Percentiles rank a stretch among this genome's conserved stretches.
These are phyloP conservation scores for Leccinum subspadiceum DNA, from an alignment of 1,284 basidiomycete genomes.

Conservation along the genomic window DNA sequence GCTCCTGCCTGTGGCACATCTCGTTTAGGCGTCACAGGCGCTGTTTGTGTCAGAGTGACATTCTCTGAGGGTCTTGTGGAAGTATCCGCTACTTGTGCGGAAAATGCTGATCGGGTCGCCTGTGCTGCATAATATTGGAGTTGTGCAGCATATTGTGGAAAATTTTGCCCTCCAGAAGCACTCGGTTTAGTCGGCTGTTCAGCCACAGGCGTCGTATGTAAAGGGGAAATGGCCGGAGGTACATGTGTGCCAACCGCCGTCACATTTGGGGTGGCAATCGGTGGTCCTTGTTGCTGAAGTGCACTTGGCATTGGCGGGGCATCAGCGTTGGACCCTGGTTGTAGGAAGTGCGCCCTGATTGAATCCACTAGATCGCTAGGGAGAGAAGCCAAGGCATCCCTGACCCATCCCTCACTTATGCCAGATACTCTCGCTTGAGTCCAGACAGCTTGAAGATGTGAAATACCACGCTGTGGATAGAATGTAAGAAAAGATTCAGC, in stretches of 20 bases:
- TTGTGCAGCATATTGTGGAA: conserved; percentile 17
- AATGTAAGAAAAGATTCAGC: conserved; percentile 5
- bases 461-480: conserved; percentile 17
- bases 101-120: conserved; percentile 8
- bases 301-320: background rate
- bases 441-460: conserved; percentile 15
- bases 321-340: background rate
- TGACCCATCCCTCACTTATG: conserved; percentile 24
- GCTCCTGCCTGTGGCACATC: background rate
- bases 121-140: conserved; percentile 25
- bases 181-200: background rate
- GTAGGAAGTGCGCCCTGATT: conserved; percentile 7
- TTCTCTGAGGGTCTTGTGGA: background rate
- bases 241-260: background rate
- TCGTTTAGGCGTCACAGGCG: conserved; percentile 8
- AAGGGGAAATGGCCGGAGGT: background rate
- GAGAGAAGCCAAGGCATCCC: conserved; percentile 18
- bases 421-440: conserved; percentile 16
- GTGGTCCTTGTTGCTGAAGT: background rate
- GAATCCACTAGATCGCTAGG: conserved; percentile 17
- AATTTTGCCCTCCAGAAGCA: background rate
- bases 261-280: background rate
- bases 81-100: conserved; percentile 1
- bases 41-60: background rate
- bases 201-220: background rate